phyloP scores from a whole-genome alignment of 2,329 filamentous ascomycete genomes.

The Alternaria conjuncta region DNA sequence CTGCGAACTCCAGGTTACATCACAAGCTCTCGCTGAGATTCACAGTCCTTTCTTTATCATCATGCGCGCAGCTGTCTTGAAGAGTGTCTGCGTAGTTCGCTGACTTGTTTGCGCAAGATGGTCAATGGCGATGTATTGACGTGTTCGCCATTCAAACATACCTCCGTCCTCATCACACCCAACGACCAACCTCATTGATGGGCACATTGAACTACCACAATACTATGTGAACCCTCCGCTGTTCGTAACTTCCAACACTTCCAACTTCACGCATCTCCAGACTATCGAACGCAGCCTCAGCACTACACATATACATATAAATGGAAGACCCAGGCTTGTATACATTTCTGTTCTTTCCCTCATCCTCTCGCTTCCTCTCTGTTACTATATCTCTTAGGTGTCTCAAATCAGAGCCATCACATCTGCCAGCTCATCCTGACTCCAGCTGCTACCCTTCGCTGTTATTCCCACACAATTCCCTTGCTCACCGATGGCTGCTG shows the following conservation, averaged over 20 bases:
- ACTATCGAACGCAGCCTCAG: not conserved
- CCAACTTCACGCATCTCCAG: conserved; percentile 20
- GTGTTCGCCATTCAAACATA: conserved; percentile 16
- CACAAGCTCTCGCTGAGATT: not conserved
- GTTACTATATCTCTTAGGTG: not conserved
- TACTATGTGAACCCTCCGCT: conserved; percentile 1
- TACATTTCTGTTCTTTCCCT: not conserved
- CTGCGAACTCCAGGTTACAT: not conserved
- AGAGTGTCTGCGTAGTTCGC: too few relatives aligned
- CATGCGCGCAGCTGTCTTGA: not conserved
- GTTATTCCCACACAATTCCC: not conserved
- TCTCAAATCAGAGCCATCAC: not conserved
- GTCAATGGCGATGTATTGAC: not conserved
- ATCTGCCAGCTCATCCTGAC: not conserved
- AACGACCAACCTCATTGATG: not conserved
- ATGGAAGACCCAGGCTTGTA: not conserved
- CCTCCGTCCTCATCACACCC: not conserved
- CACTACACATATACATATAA: conserved; percentile 1
- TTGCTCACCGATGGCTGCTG: conserved; percentile 30
- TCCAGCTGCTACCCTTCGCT: not conserved
- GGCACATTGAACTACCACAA: not conserved
- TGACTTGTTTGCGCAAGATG: not conserved
- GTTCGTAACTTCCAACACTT: conserved; percentile 14
- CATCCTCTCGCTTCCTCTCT: not conserved
- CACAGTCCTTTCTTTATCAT: not conserved